Percentiles rank a stretch among this genome's conserved stretches.
Conservation (phyloP, 2,329 filamentous ascomycete species). For the Annulohypoxylon truncatum region DNA sequence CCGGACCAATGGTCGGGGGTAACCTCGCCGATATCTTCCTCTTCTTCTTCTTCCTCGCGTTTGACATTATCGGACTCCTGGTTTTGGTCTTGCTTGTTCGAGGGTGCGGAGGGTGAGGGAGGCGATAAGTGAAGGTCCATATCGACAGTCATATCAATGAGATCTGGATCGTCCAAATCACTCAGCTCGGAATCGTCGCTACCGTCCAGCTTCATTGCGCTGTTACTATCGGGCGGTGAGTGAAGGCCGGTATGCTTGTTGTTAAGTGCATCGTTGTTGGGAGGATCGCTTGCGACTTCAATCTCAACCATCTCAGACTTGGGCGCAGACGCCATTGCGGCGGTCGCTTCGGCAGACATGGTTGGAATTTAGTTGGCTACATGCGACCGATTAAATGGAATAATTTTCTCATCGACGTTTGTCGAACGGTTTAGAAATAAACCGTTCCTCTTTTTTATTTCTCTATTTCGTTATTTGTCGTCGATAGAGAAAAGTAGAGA, state of each 20-base stretch:
- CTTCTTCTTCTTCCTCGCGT: conserved; percentile 52
- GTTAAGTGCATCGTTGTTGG: conserved; percentile 50
- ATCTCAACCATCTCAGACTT: conserved; percentile 47
- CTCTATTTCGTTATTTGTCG: not conserved
- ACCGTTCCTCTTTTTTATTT: not conserved
- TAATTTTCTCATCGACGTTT: conserved; percentile 9
- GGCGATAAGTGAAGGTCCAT: conserved; percentile 38
- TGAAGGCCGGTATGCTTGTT: conserved; percentile 63
- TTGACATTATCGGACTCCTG: conserved; percentile 31
- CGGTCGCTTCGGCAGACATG: conserved; percentile 69
- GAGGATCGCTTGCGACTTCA: conserved; percentile 41
- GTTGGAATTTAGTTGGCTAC: conserved; percentile 52
- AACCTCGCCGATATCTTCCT: conserved; percentile 79
- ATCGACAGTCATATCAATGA: conserved; percentile 41
- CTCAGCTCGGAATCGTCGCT: conserved; percentile 73
- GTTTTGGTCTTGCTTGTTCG: conserved; percentile 23
- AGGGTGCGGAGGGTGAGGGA: conserved; percentile 12
- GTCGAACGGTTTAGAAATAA: not conserved
- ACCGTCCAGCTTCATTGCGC: conserved; percentile 67
- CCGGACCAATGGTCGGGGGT: conserved; percentile 91
- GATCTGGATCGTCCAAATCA: conserved; percentile 66
- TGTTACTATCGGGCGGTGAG: conserved; percentile 73
- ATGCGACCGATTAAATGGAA: conserved; percentile 53
- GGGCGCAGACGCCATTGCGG: conserved; percentile 59
- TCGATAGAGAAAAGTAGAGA: not conserved